Evolutionary conservation across 805 yeast genomes (phyloP).

Genomic region (Maudiozyma serrabonitensis): DNA sequence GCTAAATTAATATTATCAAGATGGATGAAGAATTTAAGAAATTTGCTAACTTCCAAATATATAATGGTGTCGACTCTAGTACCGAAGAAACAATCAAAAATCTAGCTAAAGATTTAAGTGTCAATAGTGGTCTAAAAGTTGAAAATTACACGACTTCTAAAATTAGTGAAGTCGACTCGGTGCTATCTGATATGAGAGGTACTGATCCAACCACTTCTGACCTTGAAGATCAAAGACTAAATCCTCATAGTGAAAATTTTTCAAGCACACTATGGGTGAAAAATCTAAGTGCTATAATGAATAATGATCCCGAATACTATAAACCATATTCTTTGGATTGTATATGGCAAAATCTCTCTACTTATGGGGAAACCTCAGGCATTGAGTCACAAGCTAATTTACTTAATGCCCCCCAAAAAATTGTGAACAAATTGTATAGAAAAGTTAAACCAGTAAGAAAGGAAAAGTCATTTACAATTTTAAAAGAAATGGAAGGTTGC

Average conservation of each 20-base stretch:
- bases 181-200: constrained; percentile 5
- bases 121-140: background rate
- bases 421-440: constrained; percentile 9
- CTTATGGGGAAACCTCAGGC: constrained; percentile 49
- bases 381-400: constrained; percentile 61
- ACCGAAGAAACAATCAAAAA: constrained; percentile 28
- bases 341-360: constrained; percentile 48
- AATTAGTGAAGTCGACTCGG: background rate
- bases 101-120: constrained; percentile 32
- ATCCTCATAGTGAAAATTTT: constrained; percentile 51
- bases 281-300: constrained; percentile 42
- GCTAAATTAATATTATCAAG: constrained; percentile 17
- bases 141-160: background rate
- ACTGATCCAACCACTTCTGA: constrained; percentile 12
- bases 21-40: constrained; percentile 5
- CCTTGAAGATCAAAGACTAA: constrained; percentile 36
- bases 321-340: constrained; percentile 49
- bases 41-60: background rate
- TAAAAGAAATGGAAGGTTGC: constrained; percentile 47
- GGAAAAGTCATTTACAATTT: constrained; percentile 33
- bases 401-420: constrained; percentile 33
- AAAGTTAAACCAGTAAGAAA: constrained; percentile 9
- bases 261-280: constrained; percentile 53
- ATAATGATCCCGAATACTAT: constrained; percentile 50
- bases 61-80: constrained; percentile 26